phyloP scores from a whole-genome alignment of 177 flowering plant genomes.

The Tripterygium wilfordii region DNA sequence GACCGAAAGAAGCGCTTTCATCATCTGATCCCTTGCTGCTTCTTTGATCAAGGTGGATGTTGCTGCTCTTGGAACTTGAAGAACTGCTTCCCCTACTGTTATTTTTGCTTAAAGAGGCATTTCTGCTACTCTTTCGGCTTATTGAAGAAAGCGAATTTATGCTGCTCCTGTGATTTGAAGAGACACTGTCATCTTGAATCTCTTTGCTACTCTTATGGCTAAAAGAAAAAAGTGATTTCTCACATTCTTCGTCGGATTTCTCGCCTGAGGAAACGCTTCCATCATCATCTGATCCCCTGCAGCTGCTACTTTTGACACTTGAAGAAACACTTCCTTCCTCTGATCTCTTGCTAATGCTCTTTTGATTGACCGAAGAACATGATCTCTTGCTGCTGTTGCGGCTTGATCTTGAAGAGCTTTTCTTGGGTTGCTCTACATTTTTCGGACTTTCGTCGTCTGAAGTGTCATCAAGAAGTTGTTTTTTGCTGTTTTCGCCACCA shows the following conservation, averaged over 20 bases:
- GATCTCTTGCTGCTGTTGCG: not conserved
- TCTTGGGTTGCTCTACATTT: not conserved
- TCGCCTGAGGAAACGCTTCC: constrained; percentile 1
- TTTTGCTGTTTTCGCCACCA: not conserved
- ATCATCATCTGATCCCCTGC: not conserved
- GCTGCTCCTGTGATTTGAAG: not conserved
- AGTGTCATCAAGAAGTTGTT: too few relatives aligned
- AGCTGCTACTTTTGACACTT: not conserved
- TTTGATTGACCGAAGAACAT: not conserved
- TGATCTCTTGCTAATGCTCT: not conserved
- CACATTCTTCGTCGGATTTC: too few relatives aligned
- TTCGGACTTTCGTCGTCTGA: too few relatives aligned
- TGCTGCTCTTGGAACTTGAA: constrained; percentile 4
- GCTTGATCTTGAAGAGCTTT: not conserved
- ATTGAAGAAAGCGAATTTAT: too few relatives aligned
- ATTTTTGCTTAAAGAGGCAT: too few relatives aligned
- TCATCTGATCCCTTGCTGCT: constrained; percentile 1
- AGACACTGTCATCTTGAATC: too few relatives aligned
- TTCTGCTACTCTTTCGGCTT: too few relatives aligned
- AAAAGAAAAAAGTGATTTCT: too few relatives aligned
- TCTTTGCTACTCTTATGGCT: too few relatives aligned
- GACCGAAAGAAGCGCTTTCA: not conserved
- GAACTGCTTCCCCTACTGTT: too few relatives aligned
- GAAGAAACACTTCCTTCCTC: constrained; percentile 2
- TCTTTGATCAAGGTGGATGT: not conserved